Evolutionary conservation across 2,329 filamentous ascomycete species (phyloP), one percentile per base, ranked within the genome.

Genomic region (Blastomyces gilchristii): DNA sequence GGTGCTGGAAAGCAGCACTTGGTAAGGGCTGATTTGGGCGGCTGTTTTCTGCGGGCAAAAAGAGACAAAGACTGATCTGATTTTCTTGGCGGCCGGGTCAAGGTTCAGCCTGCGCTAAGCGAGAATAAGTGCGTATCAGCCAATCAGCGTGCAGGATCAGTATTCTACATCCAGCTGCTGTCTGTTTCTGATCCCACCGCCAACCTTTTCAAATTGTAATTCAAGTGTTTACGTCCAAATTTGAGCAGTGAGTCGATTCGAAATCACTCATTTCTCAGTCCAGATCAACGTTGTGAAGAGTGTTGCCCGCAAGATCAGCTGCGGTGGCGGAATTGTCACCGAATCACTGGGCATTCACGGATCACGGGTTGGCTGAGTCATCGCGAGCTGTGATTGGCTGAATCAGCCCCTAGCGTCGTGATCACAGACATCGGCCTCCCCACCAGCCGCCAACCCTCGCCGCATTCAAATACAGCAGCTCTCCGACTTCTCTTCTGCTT

Each of bases 391-490:
- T 76, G 69, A 77, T 77, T 77, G 75, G 75, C 65, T 61, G 22
- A 50, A 14, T 47, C 58, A 5, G 47, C 41, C 31, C 8, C 66
- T 74, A 72, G 73, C 69, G 74, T 66, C 34, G 74, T 77, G 73
- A 76, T 76, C 74, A 70, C 69, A 67, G 66, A 53, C 56, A 63
- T 67, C 67, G 70, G 71, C 67, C 71, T 50, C 31, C n/a, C 5
- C 28, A 8, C 4, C 9, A 9, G 18, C 53, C 69, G 66, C 68
- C 64, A 63, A 65, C 64, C 58, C 62, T 62, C 62, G 58, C 67
- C 66, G 65, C 69, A 72, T 77, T 76, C 73, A 77, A 77, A 77
- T 77, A 76, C 72, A 71, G 65, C 68, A 67, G 70, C 68, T 67
- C 69, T 39, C 70, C 71, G 67, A 66, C 67, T 64, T 65, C 67